Percentiles rank a stretch among this genome's conserved stretches.
These are phyloP conservation scores for Gregarina niphandrodes DNA, from an alignment of 169 alveolate species.

Conservation along the genomic window DNA sequence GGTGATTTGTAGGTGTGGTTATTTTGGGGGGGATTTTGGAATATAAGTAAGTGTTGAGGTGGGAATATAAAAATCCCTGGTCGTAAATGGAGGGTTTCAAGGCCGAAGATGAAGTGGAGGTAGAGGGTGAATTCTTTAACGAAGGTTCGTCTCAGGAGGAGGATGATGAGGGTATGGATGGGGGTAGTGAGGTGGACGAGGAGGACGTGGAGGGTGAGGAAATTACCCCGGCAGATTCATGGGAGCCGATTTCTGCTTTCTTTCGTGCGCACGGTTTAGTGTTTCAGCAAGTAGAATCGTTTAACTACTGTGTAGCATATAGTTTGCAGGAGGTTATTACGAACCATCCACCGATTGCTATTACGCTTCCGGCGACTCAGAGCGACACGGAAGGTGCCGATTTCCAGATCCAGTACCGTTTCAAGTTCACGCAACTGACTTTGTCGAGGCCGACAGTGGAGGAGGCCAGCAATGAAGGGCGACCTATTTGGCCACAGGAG, in stretches of 20 bases:
- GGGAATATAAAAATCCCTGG: too few species aligned
- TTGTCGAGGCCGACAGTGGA: slow-evolving; percentile 65
- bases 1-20: too few species aligned
- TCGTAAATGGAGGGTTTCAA: too few species aligned
- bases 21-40: too few species aligned
- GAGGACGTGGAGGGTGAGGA: slow-evolving; percentile 1
- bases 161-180: background rate
- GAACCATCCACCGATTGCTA: slow-evolving; percentile 68
- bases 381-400: background rate
- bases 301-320: slow-evolving; percentile 71
- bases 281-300: slow-evolving; percentile 79
- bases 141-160: background rate
- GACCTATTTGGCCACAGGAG: slow-evolving; percentile 77
- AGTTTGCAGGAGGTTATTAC: slow-evolving; percentile 77
- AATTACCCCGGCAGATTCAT: slow-evolving; percentile 13
- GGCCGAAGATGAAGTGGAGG: background rate
- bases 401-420: background rate
- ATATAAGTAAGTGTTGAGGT: too few species aligned
- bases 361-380: slow-evolving; percentile 9
- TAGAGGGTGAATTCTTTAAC: background rate
- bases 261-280: slow-evolving; percentile 58
- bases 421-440: slow-evolving; percentile 65
- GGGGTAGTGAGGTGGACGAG: background rate
- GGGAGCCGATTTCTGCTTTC: slow-evolving; percentile 14
- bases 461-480: slow-evolving; percentile 59